These are phyloP conservation scores for Botrytis tulipae DNA, from an alignment of 2,329 filamentous ascomycete species.

Conservation along the genomic window DNA sequence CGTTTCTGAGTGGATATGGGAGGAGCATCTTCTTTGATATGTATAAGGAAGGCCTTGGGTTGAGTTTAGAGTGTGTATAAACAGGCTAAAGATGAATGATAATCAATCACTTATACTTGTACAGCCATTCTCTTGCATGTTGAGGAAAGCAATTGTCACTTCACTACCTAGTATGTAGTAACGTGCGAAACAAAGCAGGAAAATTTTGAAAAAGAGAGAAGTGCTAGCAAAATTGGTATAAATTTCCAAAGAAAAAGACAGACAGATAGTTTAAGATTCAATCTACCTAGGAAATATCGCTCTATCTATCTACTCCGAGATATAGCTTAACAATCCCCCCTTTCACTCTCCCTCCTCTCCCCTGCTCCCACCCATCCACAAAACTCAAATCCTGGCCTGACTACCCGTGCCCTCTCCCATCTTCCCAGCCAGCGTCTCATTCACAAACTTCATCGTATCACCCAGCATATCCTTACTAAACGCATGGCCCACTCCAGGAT, in stretches of 20 bases:
- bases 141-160: neutral
- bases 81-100: neutral
- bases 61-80: neutral
- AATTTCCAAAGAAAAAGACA: neutral
- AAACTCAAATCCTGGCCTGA: conserved; percentile 30
- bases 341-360: too few relatives aligned
- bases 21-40: neutral
- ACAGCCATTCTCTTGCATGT: neutral
- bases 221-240: neutral
- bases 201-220: neutral
- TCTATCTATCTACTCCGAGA: too few relatives aligned
- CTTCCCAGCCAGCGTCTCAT: conserved; percentile 38
- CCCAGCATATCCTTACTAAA: conserved; percentile 66
- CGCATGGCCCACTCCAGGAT: conserved; percentile 66
- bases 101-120: neutral
- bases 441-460: conserved; percentile 64
- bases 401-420: neutral
- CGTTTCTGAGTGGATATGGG: neutral
- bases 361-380: fast-evolving
- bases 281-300: too few relatives aligned
- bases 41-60: too few relatives aligned
- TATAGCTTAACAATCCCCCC: neutral
- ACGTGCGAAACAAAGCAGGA: neutral
- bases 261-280: neutral
- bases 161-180: neutral